Conservation (phyloP, 2,329 filamentous ascomycete species). For the Elsinoe batatas region DNA sequence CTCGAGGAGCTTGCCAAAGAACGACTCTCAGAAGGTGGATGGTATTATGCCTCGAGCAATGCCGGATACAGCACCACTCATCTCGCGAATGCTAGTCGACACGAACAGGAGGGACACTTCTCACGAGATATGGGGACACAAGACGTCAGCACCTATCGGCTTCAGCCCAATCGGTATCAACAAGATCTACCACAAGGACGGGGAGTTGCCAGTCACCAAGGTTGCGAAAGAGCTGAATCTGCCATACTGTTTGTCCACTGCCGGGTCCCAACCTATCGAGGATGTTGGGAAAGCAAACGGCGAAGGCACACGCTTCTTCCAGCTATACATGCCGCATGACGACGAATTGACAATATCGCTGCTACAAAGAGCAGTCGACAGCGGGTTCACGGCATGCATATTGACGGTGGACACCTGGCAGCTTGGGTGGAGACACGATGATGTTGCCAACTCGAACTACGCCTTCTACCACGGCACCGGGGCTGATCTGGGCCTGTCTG, state of each 20-base stretch:
- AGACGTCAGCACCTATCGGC: conserved; percentile 50
- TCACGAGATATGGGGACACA: conserved; percentile 51
- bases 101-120: conserved; percentile 49
- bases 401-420: conserved; percentile 56
- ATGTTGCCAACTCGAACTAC: conserved; percentile 48
- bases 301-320: conserved; percentile 45
- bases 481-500: conserved; percentile 47
- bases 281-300: conserved; percentile 49
- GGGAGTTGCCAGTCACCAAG: conserved; percentile 50
- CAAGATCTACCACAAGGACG: conserved; percentile 51
- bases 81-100: conserved; percentile 50
- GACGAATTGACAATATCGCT: conserved; percentile 49
- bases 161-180: conserved; percentile 58
- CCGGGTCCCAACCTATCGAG: conserved; percentile 48
- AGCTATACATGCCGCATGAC: conserved; percentile 56
- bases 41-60: conserved; percentile 50
- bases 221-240: conserved; percentile 51
- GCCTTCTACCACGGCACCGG: conserved; percentile 54
- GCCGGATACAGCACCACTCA: conserved; percentile 45
- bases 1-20: conserved; percentile 50
- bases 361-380: conserved; percentile 44
- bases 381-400: conserved; percentile 49
- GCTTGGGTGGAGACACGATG: conserved; percentile 52
- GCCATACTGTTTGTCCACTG: conserved; percentile 51
- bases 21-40: conserved; percentile 48